Percentiles rank a stretch among this genome's conserved stretches.
phyloP scores from a whole-genome alignment of 2,329 filamentous ascomycete species.

The Paracorniculantispora psalliotae region DNA sequence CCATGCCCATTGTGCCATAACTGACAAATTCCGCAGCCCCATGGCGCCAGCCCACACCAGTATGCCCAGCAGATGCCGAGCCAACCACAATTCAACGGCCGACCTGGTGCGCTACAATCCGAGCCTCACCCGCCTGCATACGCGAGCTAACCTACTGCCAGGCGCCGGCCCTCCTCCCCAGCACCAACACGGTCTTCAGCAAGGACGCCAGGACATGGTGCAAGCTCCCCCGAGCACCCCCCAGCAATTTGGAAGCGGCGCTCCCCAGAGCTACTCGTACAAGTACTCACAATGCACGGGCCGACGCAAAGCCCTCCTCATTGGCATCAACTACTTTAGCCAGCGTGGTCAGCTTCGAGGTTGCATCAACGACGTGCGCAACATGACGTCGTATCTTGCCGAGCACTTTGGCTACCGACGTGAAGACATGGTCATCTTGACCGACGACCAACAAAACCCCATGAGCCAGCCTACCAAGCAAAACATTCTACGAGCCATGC shows the following conservation, averaged over 20 bases:
- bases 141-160: not conserved
- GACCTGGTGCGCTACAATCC: conserved; percentile 40
- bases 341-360: conserved; percentile 86
- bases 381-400: conserved; percentile 89
- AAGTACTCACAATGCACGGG: conserved; percentile 91
- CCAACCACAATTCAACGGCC: conserved; percentile 37
- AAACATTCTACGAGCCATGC: conserved; percentile 93
- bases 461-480: conserved; percentile 97
- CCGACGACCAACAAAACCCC: conserved; percentile 93
- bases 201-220: conserved; percentile 46
- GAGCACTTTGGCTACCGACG: conserved; percentile 87
- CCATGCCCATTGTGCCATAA: not conserved
- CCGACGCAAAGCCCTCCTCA: conserved; percentile 79
- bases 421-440: conserved; percentile 95
- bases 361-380: conserved; percentile 96
- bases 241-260: conserved; percentile 74
- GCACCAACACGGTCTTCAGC: not conserved
- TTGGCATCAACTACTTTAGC: conserved; percentile 95
- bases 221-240: conserved; percentile 61
- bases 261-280: conserved; percentile 75
- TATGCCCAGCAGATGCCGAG: conserved; percentile 24
- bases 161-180: not conserved
- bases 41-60: conserved; percentile 31
- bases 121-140: not conserved
- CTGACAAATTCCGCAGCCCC: conserved; percentile 19